phyloP scores from a whole-genome alignment of 2,329 filamentous ascomycete genomes.

The Aspergillus glaucus region DNA sequence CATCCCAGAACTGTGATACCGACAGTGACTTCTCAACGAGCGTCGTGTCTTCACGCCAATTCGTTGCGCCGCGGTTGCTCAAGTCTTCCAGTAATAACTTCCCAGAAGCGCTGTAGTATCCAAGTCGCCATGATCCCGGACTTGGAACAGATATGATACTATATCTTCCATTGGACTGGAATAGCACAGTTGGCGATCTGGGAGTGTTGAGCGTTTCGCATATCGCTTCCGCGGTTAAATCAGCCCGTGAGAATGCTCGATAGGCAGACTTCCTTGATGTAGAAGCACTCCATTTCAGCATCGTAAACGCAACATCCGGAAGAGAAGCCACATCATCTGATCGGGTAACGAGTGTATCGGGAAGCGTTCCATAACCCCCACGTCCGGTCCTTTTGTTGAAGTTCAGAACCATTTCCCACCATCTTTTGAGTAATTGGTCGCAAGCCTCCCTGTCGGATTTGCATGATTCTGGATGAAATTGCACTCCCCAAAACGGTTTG shows the following conservation, averaged over 20 bases:
- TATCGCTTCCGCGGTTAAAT: conserved; percentile 25
- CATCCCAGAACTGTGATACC: conserved; percentile 28
- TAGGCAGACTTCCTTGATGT: conserved; percentile 21
- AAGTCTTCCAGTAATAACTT: conserved; percentile 20
- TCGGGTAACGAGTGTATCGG: conserved; percentile 14
- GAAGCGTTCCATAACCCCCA: conserved; percentile 14
- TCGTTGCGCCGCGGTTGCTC: not conserved
- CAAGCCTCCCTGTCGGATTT: conserved; percentile 59
- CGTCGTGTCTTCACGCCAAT: not conserved
- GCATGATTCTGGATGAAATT: conserved; percentile 89
- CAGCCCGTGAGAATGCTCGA: conserved; percentile 18
- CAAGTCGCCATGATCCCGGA: conserved; percentile 30
- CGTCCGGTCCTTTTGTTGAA: conserved; percentile 50
- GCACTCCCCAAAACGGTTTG: conserved; percentile 77
- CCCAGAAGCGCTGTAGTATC: conserved; percentile 24
- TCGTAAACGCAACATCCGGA: conserved; percentile 43
- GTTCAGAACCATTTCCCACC: conserved; percentile 60
- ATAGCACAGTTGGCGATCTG: conserved; percentile 27
- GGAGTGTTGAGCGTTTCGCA: conserved; percentile 30
- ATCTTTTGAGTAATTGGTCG: conserved; percentile 61
- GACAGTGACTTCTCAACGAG: conserved; percentile 12
- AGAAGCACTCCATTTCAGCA: conserved; percentile 27
- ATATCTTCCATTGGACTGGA: conserved; percentile 41
- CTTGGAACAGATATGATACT: conserved; percentile 32
- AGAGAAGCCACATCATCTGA: conserved; percentile 12